Conservation (phyloP, 2,329 filamentous ascomycete species). For the Septoria linicola region DNA sequence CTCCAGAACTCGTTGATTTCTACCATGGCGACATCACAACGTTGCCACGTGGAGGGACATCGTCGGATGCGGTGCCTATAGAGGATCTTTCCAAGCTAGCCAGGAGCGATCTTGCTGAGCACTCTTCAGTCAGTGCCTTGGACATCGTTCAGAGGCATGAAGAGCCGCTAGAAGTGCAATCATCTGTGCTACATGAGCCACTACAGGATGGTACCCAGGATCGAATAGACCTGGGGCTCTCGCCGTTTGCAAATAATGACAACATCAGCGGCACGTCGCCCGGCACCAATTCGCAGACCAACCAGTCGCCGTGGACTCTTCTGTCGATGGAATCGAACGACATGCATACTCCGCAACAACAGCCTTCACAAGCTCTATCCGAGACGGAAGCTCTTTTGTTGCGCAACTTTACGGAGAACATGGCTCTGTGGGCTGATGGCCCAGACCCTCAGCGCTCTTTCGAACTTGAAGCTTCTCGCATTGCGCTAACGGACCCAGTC, state of each 20-base stretch:
- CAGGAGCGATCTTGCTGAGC: too few relatives aligned
- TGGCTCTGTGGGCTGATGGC: constrained; percentile 23
- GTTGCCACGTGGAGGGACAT: background rate
- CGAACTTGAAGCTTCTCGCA: constrained; percentile 48
- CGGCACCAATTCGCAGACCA: background rate
- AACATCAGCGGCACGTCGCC: background rate
- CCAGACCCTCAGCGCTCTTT: constrained; percentile 35
- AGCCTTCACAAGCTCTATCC: background rate
- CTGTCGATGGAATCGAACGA: constrained; percentile 1
- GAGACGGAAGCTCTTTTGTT: constrained; percentile 19
- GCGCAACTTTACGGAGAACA: constrained; percentile 21
- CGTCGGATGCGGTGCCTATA: too few relatives aligned
- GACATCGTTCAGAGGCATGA: background rate
- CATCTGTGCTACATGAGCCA: too few relatives aligned
- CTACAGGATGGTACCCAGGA: too few relatives aligned
- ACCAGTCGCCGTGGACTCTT: constrained; percentile 1
- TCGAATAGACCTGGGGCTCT: too few relatives aligned
- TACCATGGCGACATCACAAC: constrained; percentile 4
- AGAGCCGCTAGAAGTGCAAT: too few relatives aligned
- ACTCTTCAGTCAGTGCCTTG: background rate
- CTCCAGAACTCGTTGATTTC: constrained; percentile 7
- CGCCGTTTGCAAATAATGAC: too few relatives aligned
- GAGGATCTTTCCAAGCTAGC: too few relatives aligned
- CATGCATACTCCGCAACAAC: background rate
- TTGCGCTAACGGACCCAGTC: constrained; percentile 49